These are phyloP conservation scores for Luvunga scandens DNA, from an alignment of 345 rosid species.

Conservation along the genomic window DNA sequence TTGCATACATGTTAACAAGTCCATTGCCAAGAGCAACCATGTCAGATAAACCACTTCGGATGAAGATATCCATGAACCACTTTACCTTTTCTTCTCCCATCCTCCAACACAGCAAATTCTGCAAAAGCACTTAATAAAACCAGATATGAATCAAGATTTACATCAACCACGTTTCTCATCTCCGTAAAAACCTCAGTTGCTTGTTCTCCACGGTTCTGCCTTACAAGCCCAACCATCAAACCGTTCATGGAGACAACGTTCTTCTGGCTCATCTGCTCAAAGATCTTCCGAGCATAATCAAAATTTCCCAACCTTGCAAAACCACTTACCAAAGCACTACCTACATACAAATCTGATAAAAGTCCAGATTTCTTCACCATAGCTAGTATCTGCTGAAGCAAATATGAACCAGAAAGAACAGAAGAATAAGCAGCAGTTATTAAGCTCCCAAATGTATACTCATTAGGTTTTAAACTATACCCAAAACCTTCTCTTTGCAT, in stretches of 20 bases:
- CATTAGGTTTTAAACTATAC: constrained; percentile 54
- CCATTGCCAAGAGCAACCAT: constrained; percentile 73
- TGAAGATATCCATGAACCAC: constrained; percentile 77
- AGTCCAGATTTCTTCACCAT: constrained; percentile 63
- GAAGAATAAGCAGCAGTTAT: constrained; percentile 63
- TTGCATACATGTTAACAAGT: constrained; percentile 86
- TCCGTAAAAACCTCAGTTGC: constrained; percentile 58
- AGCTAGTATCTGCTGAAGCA: constrained; percentile 74
- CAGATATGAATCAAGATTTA: constrained; percentile 59
- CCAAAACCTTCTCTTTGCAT: constrained; percentile 51
- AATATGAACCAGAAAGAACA: constrained; percentile 39
- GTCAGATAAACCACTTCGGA: constrained; percentile 48
- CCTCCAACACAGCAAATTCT: constrained; percentile 46
- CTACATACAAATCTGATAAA: constrained; percentile 70
- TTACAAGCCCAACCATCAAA: constrained; percentile 78
- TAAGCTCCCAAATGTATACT: constrained; percentile 85
- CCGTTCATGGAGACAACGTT: constrained; percentile 81
- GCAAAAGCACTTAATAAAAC: constrained; percentile 74
- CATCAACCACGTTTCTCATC: constrained; percentile 47
- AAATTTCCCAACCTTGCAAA: constrained; percentile 65
- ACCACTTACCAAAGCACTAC: constrained; percentile 80
- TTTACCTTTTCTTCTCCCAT: constrained; percentile 71
- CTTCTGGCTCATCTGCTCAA: constrained; percentile 56
- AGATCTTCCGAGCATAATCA: constrained; percentile 54
- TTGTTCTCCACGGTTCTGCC: constrained; percentile 67